phyloP scores from a whole-genome alignment of 2,329 filamentous ascomycete species.

The Diplodia corticola region DNA sequence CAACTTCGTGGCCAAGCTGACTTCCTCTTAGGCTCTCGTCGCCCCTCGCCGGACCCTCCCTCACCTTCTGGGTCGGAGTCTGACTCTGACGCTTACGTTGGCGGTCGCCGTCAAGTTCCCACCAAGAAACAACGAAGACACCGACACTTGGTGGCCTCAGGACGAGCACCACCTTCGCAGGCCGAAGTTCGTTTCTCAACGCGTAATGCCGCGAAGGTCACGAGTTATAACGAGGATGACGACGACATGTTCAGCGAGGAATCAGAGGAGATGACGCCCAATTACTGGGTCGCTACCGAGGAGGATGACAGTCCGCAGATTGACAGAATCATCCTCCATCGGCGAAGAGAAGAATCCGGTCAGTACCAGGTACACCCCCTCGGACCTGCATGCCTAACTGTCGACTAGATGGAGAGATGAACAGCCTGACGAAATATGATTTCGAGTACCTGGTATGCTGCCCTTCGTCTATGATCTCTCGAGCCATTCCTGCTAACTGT shows the following conservation, averaged over 20 bases:
- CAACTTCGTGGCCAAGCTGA: slow-evolving; percentile 46
- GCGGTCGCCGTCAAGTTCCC: slow-evolving; percentile 64
- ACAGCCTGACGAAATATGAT: slow-evolving; percentile 63
- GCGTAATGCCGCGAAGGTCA: slow-evolving; percentile 74
- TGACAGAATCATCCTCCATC: slow-evolving; percentile 87
- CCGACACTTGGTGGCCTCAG: slow-evolving; percentile 64
- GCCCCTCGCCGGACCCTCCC: slow-evolving; percentile 50
- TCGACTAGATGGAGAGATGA: slow-evolving; percentile 35
- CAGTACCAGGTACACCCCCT: slow-evolving; percentile 23
- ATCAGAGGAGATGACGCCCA: slow-evolving; percentile 63
- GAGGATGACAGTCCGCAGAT: slow-evolving; percentile 83
- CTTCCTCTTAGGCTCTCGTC: slow-evolving; percentile 54
- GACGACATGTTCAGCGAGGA: slow-evolving; percentile 58
- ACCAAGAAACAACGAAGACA: slow-evolving; percentile 76
- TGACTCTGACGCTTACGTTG: slow-evolving; percentile 69
- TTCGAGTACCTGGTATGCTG: slow-evolving; percentile 71
- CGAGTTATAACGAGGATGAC: slow-evolving; percentile 68
- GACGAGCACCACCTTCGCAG: slow-evolving; percentile 62
- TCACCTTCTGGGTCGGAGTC: slow-evolving; percentile 67
- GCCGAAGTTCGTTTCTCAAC: slow-evolving; percentile 91
- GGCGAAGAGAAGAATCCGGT: slow-evolving; percentile 65
- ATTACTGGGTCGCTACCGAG: slow-evolving; percentile 67
- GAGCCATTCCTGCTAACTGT: slow-evolving; percentile 25
- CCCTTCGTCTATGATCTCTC: not conserved
- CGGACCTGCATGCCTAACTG: slow-evolving; percentile 27